These are phyloP conservation scores for Backusella australiensis DNA, from an alignment of 192 early-diverging fungal genomes.

Conservation along the genomic window DNA sequence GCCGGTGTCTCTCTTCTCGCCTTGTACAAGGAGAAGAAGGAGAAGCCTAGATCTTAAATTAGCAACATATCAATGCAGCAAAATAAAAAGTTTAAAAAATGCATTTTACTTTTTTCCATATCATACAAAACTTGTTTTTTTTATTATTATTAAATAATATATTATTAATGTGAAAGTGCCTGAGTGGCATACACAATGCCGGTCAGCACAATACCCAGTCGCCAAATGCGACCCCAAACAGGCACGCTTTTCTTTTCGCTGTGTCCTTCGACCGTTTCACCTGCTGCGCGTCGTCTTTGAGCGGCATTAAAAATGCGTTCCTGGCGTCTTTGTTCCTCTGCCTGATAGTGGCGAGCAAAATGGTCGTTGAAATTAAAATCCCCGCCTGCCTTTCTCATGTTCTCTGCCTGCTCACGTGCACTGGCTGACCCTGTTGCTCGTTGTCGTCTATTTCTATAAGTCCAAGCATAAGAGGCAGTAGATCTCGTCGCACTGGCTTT, in stretches of 20 bases:
- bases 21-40: constrained; percentile 99
- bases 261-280: constrained; percentile 9
- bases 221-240: constrained; percentile 7
- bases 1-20: constrained; percentile 98
- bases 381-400: not conserved
- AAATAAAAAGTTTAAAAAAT: not conserved
- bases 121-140: not conserved
- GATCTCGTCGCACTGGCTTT: constrained; percentile 16
- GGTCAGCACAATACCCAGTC: constrained; percentile 3
- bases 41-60: constrained; percentile 94
- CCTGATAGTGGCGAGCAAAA: constrained; percentile 30
- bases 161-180: not conserved
- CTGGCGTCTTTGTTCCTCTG: constrained; percentile 31
- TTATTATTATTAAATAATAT: not conserved
- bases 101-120: not conserved
- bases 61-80: not conserved
- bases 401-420: constrained; percentile 31
- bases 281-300: constrained; percentile 20
- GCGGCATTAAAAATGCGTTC: constrained; percentile 13
- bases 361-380: constrained; percentile 25
- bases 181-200: constrained; percentile 8
- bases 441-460: constrained; percentile 12
- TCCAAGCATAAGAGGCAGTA: constrained; percentile 13
- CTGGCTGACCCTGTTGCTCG: constrained; percentile 28
- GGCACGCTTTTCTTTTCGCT: not conserved